Conservation (phyloP, 1,284 basidiomycete species). For the Anthracocystis panici-leucophaei region DNA sequence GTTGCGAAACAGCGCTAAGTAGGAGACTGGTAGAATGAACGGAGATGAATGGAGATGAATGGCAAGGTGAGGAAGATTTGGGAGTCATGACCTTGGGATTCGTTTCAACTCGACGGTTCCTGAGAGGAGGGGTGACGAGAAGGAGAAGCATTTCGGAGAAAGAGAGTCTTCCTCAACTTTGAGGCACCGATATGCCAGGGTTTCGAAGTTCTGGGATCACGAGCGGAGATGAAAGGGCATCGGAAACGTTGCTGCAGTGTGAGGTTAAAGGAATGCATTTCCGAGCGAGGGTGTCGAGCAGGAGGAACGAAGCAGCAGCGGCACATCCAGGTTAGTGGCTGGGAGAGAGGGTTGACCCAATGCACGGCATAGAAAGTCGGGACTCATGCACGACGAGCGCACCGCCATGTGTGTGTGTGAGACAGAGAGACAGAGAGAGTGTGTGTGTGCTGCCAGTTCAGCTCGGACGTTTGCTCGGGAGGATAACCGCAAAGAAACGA, state of each 20-base stretch:
- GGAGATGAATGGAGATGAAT: too few relatives aligned
- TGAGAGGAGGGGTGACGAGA: too few relatives aligned
- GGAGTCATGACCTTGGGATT: too few relatives aligned
- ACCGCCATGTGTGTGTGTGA: conserved; percentile 1
- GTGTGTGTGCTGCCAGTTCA: too few relatives aligned
- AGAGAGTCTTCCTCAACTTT: not conserved
- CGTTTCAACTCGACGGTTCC: too few relatives aligned
- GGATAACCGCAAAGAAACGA: not conserved
- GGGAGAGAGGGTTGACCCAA: not conserved
- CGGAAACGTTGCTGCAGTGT: conserved; percentile 18
- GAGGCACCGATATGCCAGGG: not conserved
- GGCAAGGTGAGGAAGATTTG: too few relatives aligned
- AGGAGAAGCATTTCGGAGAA: too few relatives aligned
- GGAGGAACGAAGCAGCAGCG: not conserved
- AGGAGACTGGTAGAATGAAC: too few relatives aligned
- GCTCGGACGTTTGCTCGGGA: conserved; percentile 1
- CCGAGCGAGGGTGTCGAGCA: conserved; percentile 8
- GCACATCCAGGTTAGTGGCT: conserved; percentile 10
- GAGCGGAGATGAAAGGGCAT: conserved; percentile 16
- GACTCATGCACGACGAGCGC: conserved; percentile 9
- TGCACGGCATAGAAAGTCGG: not conserved
- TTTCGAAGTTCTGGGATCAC: conserved; percentile 1
- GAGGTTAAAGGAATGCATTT: conserved; percentile 25
- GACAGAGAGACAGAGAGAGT: too few relatives aligned
- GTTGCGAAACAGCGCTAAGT: too few relatives aligned